Conservation (phyloP, 2,329 filamentous ascomycete species). For the Calonectria pseudoturangicola region DNA sequence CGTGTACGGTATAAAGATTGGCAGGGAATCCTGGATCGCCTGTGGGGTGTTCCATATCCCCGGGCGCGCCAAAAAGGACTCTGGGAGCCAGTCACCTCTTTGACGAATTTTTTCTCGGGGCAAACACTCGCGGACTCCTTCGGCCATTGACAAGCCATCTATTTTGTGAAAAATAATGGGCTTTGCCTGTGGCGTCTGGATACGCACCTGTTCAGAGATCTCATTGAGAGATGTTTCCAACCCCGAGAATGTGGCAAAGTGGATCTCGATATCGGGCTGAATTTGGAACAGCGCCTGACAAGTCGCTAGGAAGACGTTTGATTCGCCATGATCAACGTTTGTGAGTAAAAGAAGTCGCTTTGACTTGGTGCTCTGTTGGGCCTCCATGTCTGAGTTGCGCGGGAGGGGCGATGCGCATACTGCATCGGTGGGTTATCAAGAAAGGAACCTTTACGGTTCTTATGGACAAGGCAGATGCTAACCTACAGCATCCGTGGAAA, state of each 20-base stretch:
- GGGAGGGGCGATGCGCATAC: not conserved
- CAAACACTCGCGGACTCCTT: conserved; percentile 39
- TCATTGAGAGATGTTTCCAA: conserved; percentile 52
- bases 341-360: conserved; percentile 63
- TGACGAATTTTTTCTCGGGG: conserved; percentile 1
- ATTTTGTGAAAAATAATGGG: conserved; percentile 56
- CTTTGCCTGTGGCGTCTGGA: conserved; percentile 21
- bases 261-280: conserved; percentile 61
- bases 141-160: conserved; percentile 43
- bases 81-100: conserved; percentile 13
- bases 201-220: conserved; percentile 37
- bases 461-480: conserved; percentile 1
- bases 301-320: conserved; percentile 67
- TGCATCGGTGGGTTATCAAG: not conserved
- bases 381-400: conserved; percentile 13
- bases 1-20: conserved; percentile 47
- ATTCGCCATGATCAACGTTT: conserved; percentile 67
- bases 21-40: conserved; percentile 59
- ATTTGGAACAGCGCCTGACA: conserved; percentile 61
- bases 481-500: not conserved
- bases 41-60: conserved; percentile 49
- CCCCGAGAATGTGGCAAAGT: conserved; percentile 65
- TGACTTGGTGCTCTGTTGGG: not conserved
- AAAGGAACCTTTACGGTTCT: conserved; percentile 14
- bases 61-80: conserved; percentile 36